Evolutionary conservation across 1,139 yeast genomes (phyloP).

Genomic region (Geotrichum phurueaensis): DNA sequence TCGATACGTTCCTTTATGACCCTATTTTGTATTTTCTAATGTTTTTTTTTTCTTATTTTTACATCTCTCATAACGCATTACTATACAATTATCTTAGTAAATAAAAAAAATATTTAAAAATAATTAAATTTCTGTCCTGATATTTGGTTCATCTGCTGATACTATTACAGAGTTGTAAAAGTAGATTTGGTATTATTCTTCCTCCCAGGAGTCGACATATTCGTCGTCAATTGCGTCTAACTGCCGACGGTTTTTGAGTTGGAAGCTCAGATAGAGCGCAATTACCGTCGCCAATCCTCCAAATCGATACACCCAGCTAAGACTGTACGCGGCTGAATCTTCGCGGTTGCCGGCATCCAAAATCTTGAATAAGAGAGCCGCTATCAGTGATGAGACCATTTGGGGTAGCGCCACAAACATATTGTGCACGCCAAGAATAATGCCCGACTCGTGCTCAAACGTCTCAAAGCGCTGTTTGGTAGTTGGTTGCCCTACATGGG

Average conservation of each 20-base stretch:
- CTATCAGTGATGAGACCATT: conserved; percentile 41
- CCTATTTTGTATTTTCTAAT: background rate
- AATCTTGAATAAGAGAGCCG: conserved; percentile 37
- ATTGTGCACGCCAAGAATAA: conserved; percentile 45
- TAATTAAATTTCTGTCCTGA: background rate
- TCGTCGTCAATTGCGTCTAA: conserved; percentile 5
- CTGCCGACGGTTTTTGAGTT: conserved; percentile 27
- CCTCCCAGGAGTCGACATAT: background rate
- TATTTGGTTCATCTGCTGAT: background rate
- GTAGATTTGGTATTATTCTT: background rate
- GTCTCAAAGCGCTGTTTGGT: conserved; percentile 23
- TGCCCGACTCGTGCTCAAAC: conserved; percentile 45
- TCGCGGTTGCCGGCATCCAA: conserved; percentile 22
- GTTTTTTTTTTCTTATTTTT: background rate
- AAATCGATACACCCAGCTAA: conserved; percentile 46
- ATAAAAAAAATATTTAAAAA: background rate
- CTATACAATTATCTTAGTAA: background rate
- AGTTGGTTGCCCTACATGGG: conserved; percentile 19
- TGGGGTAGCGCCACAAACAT: conserved; percentile 48
- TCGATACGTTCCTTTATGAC: conserved; percentile 3
- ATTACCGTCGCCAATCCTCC: conserved; percentile 44
- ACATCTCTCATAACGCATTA: background rate
- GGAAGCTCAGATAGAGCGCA: conserved; percentile 37
- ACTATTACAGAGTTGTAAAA: background rate
- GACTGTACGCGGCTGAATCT: conserved; percentile 32